Evolutionary conservation across 1,139 yeast species (phyloP), one percentile per base, ranked within the genome.

Genomic region (Debaryomycetaceae sp.): DNA sequence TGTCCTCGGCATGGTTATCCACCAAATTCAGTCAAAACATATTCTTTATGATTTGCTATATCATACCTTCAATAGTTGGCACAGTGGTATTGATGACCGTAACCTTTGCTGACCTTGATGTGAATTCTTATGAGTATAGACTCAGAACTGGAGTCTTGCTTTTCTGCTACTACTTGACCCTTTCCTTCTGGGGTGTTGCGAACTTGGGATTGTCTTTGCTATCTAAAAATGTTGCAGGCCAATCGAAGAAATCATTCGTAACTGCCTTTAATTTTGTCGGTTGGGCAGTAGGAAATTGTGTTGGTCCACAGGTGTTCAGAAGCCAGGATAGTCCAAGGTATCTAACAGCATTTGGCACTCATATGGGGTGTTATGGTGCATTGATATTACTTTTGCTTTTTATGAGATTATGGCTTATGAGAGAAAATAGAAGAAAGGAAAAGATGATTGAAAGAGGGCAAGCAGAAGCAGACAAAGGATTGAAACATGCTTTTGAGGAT

Each of bases 401-500:
- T 22, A 40, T 48, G 40, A 41, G 49, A 27, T 40, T 42, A 24
- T 54, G 58, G 57, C 42, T 42, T 22, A 45, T 39, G 46, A 46
- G 27, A 22, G 48, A 45, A 39, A 57, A 55, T 44, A 43, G 50
- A 36, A 54, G 56, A 43, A 57, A 52, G 37, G 56, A 53, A 6
- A 49, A 49, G 35, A 30, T 54, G 42, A 51, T 56, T 34, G 53
- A 39, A 40, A n/a, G 59, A 54, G 40, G 50, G 24, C 3, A 49
- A 50, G 39, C 53, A 50, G 45, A 54, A 51, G 36, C 20, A 17
- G 20, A 17, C 20, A 17, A 17, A 2, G 20, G 20, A 17, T 17
- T 17, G 4, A 17, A 52, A 31, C 62, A 58, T 42, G 68, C 64
- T 5, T 60, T 62, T 41, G 58, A 58, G 20, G 50, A 47, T 40